Evolutionary conservation across 2,329 filamentous ascomycete species (phyloP).

Genomic region (Phaeosphaeriaceae sp.): DNA sequence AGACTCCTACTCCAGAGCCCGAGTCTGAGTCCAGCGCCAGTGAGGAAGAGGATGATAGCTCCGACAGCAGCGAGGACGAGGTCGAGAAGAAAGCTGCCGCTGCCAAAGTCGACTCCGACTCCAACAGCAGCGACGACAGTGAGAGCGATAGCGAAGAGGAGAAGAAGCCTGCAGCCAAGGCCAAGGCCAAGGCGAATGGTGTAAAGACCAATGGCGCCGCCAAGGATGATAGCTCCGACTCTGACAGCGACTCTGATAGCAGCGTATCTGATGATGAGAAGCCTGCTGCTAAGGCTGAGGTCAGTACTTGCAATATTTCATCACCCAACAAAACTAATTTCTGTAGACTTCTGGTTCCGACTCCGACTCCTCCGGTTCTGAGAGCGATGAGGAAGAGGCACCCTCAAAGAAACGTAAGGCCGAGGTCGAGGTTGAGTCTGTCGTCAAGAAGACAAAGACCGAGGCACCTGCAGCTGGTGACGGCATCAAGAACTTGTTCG

Average conservation of each 20-base stretch:
- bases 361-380: slow-evolving; percentile 40
- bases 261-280: slow-evolving; percentile 38
- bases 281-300: slow-evolving; percentile 37
- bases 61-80: slow-evolving; percentile 40
- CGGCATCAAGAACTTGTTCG: slow-evolving; percentile 75
- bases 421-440: slow-evolving; percentile 58
- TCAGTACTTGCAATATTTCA: slow-evolving; percentile 13
- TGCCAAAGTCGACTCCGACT: slow-evolving; percentile 45
- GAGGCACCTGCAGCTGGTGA: slow-evolving; percentile 54
- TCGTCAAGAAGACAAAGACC: slow-evolving; percentile 72
- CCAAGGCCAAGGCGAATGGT: slow-evolving; percentile 39
- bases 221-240: slow-evolving; percentile 48
- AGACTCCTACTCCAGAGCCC: slow-evolving; percentile 56
- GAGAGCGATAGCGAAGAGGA: slow-evolving; percentile 39
- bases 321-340: slow-evolving; percentile 18
- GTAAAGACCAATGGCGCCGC: slow-evolving; percentile 43
- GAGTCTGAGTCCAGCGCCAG: slow-evolving; percentile 48
- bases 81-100: slow-evolving; percentile 44
- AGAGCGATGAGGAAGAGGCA: slow-evolving; percentile 44
- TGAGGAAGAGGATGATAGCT: slow-evolving; percentile 42
- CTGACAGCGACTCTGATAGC: slow-evolving; percentile 41
- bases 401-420: slow-evolving; percentile 73
- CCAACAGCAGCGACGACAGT: slow-evolving; percentile 30
- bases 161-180: slow-evolving; percentile 35
- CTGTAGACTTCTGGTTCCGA: slow-evolving; percentile 43